These are phyloP conservation scores for Schoenoplectus tabernaemontani DNA, from an alignment of 202 grass and related monocot species.

Conservation along the genomic window DNA sequence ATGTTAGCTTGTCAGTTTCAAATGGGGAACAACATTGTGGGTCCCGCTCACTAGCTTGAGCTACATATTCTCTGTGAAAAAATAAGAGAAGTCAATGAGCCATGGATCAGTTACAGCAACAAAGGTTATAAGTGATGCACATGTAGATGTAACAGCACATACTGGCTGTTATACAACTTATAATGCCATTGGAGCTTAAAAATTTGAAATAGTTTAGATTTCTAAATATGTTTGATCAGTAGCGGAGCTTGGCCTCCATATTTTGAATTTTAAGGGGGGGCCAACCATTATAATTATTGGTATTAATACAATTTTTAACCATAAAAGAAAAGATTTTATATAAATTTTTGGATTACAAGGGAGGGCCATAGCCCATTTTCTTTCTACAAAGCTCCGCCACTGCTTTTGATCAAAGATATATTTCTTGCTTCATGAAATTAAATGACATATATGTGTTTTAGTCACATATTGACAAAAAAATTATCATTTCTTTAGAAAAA, in stretches of 20 bases:
- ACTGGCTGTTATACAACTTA: neutral
- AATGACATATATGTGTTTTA: neutral
- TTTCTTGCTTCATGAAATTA: neutral
- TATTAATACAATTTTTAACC: too few relatives aligned
- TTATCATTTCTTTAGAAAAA: neutral
- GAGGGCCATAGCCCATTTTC: too few relatives aligned
- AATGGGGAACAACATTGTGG: constrained; percentile 35
- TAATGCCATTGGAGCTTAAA: constrained; percentile 9
- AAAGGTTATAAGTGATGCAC: constrained; percentile 15
- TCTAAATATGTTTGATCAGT: too few relatives aligned
- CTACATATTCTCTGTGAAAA: constrained; percentile 43
- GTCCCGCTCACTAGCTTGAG: constrained; percentile 38
- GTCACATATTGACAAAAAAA: neutral
- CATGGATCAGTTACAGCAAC: constrained; percentile 6
- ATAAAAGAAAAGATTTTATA: too few relatives aligned
- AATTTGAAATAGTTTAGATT: too few relatives aligned
- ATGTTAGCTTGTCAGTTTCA: constrained; percentile 24
- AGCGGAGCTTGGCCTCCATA: too few relatives aligned
- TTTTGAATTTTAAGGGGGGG: too few relatives aligned
- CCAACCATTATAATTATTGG: too few relatives aligned
- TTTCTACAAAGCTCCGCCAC: too few relatives aligned
- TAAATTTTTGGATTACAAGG: too few relatives aligned
- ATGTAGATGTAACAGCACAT: neutral
- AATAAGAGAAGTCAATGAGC: constrained; percentile 19
- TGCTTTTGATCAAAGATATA: too few relatives aligned